Evolutionary conservation across 192 early-diverging fungal genomes (phyloP).

Genomic region (Obelidium mucronatum): DNA sequence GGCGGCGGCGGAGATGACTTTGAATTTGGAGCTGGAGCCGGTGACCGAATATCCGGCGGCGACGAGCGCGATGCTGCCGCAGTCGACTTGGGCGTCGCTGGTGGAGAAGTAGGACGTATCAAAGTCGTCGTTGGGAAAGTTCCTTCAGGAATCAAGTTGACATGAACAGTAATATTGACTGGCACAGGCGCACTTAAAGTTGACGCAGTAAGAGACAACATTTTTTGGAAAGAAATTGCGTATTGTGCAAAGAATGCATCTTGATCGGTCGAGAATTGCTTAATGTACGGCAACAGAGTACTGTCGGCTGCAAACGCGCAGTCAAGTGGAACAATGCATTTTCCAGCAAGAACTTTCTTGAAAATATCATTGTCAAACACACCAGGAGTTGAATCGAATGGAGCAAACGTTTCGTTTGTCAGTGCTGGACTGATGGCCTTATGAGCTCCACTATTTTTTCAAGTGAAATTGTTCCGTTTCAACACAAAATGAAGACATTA

Average conservation of each 20-base stretch:
- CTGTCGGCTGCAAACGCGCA: constrained; percentile 39
- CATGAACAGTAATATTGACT: constrained; percentile 14
- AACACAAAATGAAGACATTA: neutral
- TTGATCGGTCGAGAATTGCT: constrained; percentile 29
- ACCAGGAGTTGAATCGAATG: constrained; percentile 48
- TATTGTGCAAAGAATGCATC: constrained; percentile 37
- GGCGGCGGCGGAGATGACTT: too few relatives aligned
- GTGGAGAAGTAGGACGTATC: neutral
- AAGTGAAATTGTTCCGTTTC: neutral
- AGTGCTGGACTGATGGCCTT: constrained; percentile 7
- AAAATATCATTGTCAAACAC: constrained; percentile 50
- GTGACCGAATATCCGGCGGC: too few relatives aligned
- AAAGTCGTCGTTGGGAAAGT: neutral
- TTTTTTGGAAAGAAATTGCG: constrained; percentile 18
- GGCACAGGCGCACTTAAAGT: neutral
- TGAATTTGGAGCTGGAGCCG: too few relatives aligned
- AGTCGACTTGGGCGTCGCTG: neutral
- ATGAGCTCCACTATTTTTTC: constrained; percentile 44
- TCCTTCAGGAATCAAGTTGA: neutral
- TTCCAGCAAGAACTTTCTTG: constrained; percentile 22
- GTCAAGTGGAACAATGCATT: constrained; percentile 34
- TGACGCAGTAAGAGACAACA: neutral
- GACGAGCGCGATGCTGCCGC: too few relatives aligned
- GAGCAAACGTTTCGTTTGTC: constrained; percentile 39
- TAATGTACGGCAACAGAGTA: constrained; percentile 9